Base-by-base conservation (phyloP, 305 asterid genomes). In the Plantago coronopus region DNA sequence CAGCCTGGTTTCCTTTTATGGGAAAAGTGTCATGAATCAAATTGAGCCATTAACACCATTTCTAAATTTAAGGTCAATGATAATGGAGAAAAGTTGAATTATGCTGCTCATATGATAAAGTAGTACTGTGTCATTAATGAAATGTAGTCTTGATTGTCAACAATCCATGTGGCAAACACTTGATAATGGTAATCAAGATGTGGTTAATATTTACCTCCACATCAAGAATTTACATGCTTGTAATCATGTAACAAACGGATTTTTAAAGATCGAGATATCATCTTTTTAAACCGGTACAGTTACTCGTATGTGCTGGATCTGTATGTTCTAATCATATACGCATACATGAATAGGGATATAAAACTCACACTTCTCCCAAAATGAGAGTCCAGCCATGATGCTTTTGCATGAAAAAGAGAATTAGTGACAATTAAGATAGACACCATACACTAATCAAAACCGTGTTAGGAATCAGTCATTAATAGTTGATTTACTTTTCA, bases 381-480 rank as follows among this genome's bases (percentile, higher is more conserved):
- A 51, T 12, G 9, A 42, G 34, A 23, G 48, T 16, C 54, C 29
- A 18, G 21, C 29, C 54, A 48, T 15, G 23, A 48, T 9, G 16
- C 54, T 48, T 66, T 63, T 59, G 43, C 29, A 54, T 25, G 21
- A 29, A 31, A 7, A 18, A 47, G 3, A 22, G 4, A 9, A 16
- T 31, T 58, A 40, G 19, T 7, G 13, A 48, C n/a, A 50, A 25
- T 21, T 49, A 25, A 40, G 29, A 69, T 19, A 2, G 11, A 25
- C 44, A 19, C 34, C 20, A 17, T 15, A 42, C 2, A 55, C 15
- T 12, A 17, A 19, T 19, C 38, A 18, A 29, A 29, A 42, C 29
- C 60, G 69, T 45, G 76, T 78, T 78, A 69, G 83, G 80, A 51
- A 74, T 53, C 59, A 55, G 77, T 78, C 83, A 66, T 68, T 45